Evolutionary conservation across 164 flowering plant genomes (phyloP).

Genomic region (Sedum album): DNA sequence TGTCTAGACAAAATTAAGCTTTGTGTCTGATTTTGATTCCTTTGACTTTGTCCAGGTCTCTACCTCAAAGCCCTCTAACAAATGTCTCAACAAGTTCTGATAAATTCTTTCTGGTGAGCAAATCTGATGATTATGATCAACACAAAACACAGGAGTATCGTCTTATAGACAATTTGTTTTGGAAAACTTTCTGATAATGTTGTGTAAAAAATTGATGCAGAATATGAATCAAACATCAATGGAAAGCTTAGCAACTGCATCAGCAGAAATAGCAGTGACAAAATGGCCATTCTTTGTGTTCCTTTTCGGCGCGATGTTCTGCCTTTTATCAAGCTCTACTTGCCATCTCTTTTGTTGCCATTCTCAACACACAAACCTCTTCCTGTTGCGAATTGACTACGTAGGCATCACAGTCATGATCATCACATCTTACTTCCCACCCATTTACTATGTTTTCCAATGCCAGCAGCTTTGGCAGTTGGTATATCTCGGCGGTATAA

Average conservation of each 20-base stretch:
- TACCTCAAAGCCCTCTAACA: not conserved
- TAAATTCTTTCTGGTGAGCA: constrained; percentile 1
- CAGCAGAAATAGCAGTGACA: constrained; percentile 10
- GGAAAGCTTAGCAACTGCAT: not conserved
- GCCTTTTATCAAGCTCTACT: too few species aligned
- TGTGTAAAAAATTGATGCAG: not conserved
- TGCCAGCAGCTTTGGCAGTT: constrained; percentile 71
- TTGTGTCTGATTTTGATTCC: not conserved
- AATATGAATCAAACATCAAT: constrained; percentile 5
- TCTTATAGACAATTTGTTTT: too few species aligned
- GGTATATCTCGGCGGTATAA: constrained; percentile 55
- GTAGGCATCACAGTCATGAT: too few species aligned
- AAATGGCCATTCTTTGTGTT: constrained; percentile 86
- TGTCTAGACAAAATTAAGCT: not conserved
- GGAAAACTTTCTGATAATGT: not conserved
- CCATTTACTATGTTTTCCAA: constrained; percentile 86
- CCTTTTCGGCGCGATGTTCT: constrained; percentile 78
- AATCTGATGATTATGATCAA: too few species aligned
- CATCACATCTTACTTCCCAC: constrained; percentile 90
- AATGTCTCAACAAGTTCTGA: not conserved
- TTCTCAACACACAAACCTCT: constrained; percentile 41
- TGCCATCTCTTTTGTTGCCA: constrained; percentile 85
- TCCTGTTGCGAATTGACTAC: constrained; percentile 34
- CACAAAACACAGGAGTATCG: too few species aligned
- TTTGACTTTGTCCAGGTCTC: constrained; percentile 4